Evolutionary conservation across 352 stramenopile species (phyloP).

Genomic region (Elongisporangium prolatum): DNA sequence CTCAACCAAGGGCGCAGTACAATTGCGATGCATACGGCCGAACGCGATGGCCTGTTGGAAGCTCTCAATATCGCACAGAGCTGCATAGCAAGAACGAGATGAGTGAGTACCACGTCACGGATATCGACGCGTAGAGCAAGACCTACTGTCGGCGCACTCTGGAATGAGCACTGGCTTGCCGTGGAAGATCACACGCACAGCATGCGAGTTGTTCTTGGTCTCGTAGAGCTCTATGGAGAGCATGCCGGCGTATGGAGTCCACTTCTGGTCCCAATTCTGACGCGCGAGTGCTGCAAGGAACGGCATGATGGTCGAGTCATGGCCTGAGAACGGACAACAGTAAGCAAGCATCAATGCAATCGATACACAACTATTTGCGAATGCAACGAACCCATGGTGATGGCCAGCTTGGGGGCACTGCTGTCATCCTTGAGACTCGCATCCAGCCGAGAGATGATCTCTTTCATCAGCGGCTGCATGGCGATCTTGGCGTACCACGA

Average conservation of each 20-base stretch:
- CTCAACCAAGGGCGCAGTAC: conserved; percentile 8
- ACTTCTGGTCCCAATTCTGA: conserved; percentile 75
- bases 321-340: conserved; percentile 22
- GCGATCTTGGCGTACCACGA: conserved; percentile 79
- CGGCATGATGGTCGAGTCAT: conserved; percentile 87
- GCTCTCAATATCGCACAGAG: conserved; percentile 56
- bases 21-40: conserved; percentile 46
- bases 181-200: conserved; percentile 68
- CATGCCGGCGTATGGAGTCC: conserved; percentile 81
- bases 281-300: conserved; percentile 67
- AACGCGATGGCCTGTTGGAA: conserved; percentile 60
- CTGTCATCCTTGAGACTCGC: conserved; percentile 28
- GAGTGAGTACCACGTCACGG: conserved; percentile 7
- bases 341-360: conserved; percentile 1
- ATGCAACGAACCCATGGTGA: conserved; percentile 64
- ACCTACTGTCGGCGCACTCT: conserved; percentile 70
- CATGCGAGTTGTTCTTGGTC: conserved; percentile 48
- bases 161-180: conserved; percentile 64
- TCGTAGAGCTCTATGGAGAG: conserved; percentile 81
- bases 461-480: conserved; percentile 78
- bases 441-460: conserved; percentile 66
- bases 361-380: neutral
- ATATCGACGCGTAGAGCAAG: neutral
- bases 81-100: conserved; percentile 8
- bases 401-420: conserved; percentile 48